A percentile compares a stretch with the other conserved stretches of the same genome.
Conservation (phyloP, 2,329 filamentous ascomycete species). For the Fusarium temperatum region DNA sequence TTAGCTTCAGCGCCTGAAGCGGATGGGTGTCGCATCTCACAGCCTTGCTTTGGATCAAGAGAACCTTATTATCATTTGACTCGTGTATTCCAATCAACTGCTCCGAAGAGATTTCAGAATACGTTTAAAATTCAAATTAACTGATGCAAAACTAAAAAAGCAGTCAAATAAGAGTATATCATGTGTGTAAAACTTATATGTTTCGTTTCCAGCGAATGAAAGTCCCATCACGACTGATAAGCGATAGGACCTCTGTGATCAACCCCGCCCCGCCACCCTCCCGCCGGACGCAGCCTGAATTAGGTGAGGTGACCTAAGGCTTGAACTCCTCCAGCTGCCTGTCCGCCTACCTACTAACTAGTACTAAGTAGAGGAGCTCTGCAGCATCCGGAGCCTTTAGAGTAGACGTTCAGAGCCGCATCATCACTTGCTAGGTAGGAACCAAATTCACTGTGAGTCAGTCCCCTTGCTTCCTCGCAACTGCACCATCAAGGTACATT, state of each 20-base stretch:
- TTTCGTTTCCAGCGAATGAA: neutral
- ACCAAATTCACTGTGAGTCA: slow-evolving; percentile 15
- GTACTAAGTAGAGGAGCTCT: slow-evolving; percentile 3
- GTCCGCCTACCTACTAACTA: neutral
- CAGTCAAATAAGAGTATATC: neutral
- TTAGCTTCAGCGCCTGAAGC: slow-evolving; percentile 21
- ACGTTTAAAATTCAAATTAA: too few species aligned
- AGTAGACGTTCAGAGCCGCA: slow-evolving; percentile 22
- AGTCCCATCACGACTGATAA: neutral
- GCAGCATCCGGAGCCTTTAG: slow-evolving; percentile 15
- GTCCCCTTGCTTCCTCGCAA: neutral
- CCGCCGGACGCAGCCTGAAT: neutral
- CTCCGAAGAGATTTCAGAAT: too few species aligned
- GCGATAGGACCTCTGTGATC: neutral
- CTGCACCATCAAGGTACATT: slow-evolving; percentile 32
- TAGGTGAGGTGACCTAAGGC: slow-evolving; percentile 11
- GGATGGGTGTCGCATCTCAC: neutral
- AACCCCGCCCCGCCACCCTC: neutral
- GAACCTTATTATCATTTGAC: neutral
- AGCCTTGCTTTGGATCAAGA: slow-evolving; percentile 8
- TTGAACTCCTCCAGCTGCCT: slow-evolving; percentile 25
- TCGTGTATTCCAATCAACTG: neutral
- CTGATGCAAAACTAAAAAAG: neutral
- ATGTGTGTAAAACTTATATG: neutral
- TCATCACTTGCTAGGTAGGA: slow-evolving; percentile 19